These are phyloP conservation scores for Sugiyamaella chiloensis DNA, from an alignment of 805 yeast genomes.

Conservation along the genomic window DNA sequence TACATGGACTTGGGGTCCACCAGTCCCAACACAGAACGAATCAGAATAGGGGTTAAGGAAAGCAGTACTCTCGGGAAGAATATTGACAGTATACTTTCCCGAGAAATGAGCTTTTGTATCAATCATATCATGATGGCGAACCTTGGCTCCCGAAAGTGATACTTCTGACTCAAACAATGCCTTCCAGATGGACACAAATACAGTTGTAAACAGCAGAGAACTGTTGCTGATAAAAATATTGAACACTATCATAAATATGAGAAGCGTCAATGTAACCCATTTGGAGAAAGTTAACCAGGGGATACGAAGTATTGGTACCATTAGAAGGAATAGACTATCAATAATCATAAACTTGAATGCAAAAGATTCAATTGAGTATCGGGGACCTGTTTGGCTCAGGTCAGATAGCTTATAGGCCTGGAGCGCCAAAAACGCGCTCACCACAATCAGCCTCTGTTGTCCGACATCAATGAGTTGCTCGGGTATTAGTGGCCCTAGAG, in stretches of 20 bases:
- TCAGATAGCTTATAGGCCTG: slow-evolving; percentile 87
- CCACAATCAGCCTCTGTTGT: slow-evolving; percentile 66
- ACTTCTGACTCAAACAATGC: slow-evolving; percentile 31
- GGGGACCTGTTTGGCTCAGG: slow-evolving; percentile 40
- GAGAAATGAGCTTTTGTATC: slow-evolving; percentile 59
- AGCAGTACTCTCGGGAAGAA: slow-evolving; percentile 89
- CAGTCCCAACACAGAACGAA: slow-evolving; percentile 50
- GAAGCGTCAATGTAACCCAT: slow-evolving; percentile 49
- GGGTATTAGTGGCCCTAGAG: slow-evolving; percentile 49
- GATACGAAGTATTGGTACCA: slow-evolving; percentile 69
- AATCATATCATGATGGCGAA: slow-evolving; percentile 29
- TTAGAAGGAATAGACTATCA: slow-evolving; percentile 68
- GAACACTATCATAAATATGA: slow-evolving; percentile 43
- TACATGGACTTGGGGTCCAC: slow-evolving; percentile 38
- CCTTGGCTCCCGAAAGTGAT: slow-evolving; percentile 34
- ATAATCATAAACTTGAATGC: slow-evolving; percentile 66
- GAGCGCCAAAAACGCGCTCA: slow-evolving; percentile 66
- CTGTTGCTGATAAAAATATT: slow-evolving; percentile 53
- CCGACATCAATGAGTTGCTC: slow-evolving; percentile 64
- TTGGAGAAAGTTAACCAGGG: slow-evolving; percentile 69
- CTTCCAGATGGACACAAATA: slow-evolving; percentile 25
- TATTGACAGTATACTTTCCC: slow-evolving; percentile 83
- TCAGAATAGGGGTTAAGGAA: slow-evolving; percentile 70
- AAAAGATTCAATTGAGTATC: slow-evolving; percentile 50
- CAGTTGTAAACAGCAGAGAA: slow-evolving; percentile 17